A percentile compares a stretch with the other conserved stretches of the same genome.
Evolutionary conservation across 345 rosid genomes (phyloP).

Genomic region (Corymbia maculata): DNA sequence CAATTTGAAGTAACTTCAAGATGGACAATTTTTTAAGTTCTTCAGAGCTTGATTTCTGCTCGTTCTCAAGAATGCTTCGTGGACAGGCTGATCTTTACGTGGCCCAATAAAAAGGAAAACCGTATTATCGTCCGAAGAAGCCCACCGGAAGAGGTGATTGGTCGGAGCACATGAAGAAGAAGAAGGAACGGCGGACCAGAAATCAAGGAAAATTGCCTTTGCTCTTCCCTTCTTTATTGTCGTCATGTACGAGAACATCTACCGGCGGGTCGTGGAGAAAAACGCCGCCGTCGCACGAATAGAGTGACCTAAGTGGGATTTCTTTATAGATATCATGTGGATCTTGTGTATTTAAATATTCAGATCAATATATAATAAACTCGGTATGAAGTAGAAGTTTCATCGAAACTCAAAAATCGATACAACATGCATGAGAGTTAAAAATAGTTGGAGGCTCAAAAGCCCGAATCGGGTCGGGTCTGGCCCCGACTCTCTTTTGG

Average conservation of each 20-base stretch:
- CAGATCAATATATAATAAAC: background rate
- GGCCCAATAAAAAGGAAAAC: background rate
- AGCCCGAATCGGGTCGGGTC: background rate
- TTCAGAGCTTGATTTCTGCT: background rate
- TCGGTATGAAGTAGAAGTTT: too few species aligned
- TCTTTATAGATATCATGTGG: background rate
- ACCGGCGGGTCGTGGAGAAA: background rate
- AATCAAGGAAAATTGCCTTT: background rate
- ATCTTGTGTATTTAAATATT: background rate
- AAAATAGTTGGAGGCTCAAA: background rate
- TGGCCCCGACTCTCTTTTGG: background rate
- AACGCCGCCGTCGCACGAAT: background rate
- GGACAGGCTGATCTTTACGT: background rate
- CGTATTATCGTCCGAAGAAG: background rate
- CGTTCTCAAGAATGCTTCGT: background rate
- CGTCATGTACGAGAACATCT: background rate
- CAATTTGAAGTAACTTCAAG: background rate
- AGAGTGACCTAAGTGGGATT: background rate
- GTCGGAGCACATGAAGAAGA: background rate
- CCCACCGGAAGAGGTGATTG: background rate
- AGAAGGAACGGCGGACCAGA: background rate
- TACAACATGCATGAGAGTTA: background rate
- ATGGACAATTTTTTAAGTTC: background rate
- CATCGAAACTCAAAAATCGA: background rate
- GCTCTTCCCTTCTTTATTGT: background rate